A percentile compares a stretch with the other conserved stretches of the same genome.
These are phyloP conservation scores for Daldinia vernicosa DNA, from an alignment of 495 filamentous ascomycete genomes.

Conservation along the genomic window DNA sequence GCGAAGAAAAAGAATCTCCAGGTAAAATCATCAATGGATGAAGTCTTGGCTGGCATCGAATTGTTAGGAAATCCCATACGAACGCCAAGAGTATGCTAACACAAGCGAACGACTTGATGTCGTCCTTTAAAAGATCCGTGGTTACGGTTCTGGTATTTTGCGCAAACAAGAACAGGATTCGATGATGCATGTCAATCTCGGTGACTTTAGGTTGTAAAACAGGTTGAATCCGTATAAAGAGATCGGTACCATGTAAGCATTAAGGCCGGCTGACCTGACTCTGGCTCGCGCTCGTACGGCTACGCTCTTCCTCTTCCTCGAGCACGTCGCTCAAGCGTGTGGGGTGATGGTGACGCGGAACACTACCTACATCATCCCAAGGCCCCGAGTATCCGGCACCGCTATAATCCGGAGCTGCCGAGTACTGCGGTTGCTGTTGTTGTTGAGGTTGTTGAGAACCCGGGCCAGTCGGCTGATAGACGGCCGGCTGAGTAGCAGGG, in stretches of 20 bases:
- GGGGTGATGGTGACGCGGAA: constrained; percentile 89
- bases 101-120: constrained; percentile 11
- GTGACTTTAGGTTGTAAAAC: not conserved
- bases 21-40: constrained; percentile 17
- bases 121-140: not conserved
- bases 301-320: constrained; percentile 81
- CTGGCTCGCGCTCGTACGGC: constrained; percentile 63
- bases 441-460: constrained; percentile 43
- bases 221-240: constrained; percentile 2
- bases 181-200: constrained; percentile 2
- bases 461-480: constrained; percentile 49
- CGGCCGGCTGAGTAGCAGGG: constrained; percentile 45
- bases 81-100: constrained; percentile 21
- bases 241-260: not conserved
- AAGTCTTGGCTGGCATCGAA: constrained; percentile 2
- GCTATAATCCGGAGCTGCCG: constrained; percentile 54
- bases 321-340: constrained; percentile 94
- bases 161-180: not conserved
- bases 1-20: constrained; percentile 12
- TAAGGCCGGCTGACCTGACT: constrained; percentile 55
- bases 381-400: constrained; percentile 71
- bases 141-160: not conserved
- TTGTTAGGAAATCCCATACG: constrained; percentile 19
- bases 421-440: constrained; percentile 44
- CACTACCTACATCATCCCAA: constrained; percentile 75